phyloP scores from a whole-genome alignment of 148 eudicot genomes.

The Vaccinium macrocarpon region DNA sequence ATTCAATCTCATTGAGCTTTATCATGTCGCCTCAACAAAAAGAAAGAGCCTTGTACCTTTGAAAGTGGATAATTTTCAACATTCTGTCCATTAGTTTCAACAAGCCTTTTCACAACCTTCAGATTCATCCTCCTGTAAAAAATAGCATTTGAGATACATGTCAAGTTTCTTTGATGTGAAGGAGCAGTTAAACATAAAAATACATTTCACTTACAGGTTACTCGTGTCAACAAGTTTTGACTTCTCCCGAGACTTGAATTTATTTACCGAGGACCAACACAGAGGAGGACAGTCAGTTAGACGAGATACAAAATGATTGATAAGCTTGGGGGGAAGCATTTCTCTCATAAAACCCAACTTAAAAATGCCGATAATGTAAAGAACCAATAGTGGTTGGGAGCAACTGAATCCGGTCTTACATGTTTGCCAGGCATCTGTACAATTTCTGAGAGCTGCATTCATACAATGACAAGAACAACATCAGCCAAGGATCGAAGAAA shows the following conservation, averaged over 20 bases:
- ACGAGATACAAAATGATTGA: not conserved
- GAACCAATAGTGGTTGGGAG: not conserved
- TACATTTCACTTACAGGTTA: conserved; percentile 38
- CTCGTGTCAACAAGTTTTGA: conserved; percentile 26
- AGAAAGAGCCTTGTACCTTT: conserved; percentile 28
- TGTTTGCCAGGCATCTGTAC: conserved; percentile 7
- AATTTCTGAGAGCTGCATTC: conserved; percentile 21
- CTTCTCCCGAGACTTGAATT: conserved; percentile 27
- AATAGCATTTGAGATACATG: conserved; percentile 3
- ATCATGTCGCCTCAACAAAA: not conserved
- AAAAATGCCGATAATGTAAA: not conserved
- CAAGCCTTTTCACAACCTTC: conserved; percentile 29
- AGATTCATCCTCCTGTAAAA: conserved; percentile 50
- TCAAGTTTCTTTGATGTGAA: not conserved
- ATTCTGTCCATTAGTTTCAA: conserved; percentile 21
- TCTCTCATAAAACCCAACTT: not conserved
- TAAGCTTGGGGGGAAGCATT: conserved; percentile 6
- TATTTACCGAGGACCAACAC: conserved; percentile 3
- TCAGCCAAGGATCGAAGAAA: not conserved
- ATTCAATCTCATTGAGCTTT: conserved; percentile 9
- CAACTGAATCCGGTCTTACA: conserved; percentile 13
- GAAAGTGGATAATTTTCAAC: conserved; percentile 19
- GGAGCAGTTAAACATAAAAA: not conserved
- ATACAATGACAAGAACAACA: conserved; percentile 11
- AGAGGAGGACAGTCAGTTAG: conserved; percentile 6